These are phyloP conservation scores for Mucor racemosus DNA, from an alignment of 371 early-diverging fungal species.

Conservation along the genomic window DNA sequence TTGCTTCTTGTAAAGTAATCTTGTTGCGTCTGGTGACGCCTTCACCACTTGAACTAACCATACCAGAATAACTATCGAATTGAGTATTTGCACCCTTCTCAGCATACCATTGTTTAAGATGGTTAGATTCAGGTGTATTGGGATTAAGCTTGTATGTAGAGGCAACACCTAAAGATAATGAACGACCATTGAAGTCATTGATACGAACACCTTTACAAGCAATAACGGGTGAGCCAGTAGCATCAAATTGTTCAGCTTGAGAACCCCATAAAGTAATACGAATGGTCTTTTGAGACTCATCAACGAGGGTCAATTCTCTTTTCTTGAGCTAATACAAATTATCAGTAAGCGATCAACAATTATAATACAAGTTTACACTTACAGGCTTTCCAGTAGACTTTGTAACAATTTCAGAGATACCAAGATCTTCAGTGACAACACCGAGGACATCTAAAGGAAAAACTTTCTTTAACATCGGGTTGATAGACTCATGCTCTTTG, in stretches of 20 bases:
- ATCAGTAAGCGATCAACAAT: not conserved
- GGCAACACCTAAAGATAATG: constrained; percentile 63
- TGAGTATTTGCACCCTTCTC: constrained; percentile 27
- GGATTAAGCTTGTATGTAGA: constrained; percentile 76
- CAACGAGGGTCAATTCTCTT: constrained; percentile 86
- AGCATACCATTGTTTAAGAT: constrained; percentile 87
- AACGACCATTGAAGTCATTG: constrained; percentile 85
- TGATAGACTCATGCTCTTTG: not conserved
- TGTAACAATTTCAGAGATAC: constrained; percentile 65
- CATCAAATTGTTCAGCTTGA: constrained; percentile 73
- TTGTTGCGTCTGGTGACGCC: constrained; percentile 22
- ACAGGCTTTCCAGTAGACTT: constrained; percentile 74
- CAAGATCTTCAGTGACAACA: constrained; percentile 74
- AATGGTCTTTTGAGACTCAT: constrained; percentile 74
- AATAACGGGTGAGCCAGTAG: constrained; percentile 65
- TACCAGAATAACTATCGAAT: constrained; percentile 39
- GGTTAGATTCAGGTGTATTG: constrained; percentile 81
- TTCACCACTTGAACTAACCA: constrained; percentile 35
- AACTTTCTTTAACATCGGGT: no score
- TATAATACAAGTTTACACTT: constrained; percentile 20
- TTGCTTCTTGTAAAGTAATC: constrained; percentile 72
- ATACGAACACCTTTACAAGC: constrained; percentile 87
- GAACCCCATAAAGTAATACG: constrained; percentile 91
- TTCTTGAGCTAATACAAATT: constrained; percentile 64
- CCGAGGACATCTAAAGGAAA: constrained; percentile 75